Percentiles rank a stretch among this genome's conserved stretches.
These are phyloP conservation scores for Xerocomellus chrysenteron DNA, from an alignment of 768 basidiomycete species.

Conservation along the genomic window DNA sequence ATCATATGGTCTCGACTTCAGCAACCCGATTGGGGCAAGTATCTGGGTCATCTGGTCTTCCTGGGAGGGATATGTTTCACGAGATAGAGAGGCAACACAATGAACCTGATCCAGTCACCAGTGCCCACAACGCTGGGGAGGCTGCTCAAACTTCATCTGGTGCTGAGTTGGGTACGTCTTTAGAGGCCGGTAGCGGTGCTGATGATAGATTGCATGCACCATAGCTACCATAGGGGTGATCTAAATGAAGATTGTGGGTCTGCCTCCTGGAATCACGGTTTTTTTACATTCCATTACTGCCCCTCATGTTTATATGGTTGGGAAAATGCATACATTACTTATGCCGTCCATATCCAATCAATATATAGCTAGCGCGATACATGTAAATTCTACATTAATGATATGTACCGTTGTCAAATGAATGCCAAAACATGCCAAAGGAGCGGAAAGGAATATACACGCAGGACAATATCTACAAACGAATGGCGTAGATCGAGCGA, in stretches of 20 bases:
- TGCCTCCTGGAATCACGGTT: background rate
- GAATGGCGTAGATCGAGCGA: conserved; percentile 18
- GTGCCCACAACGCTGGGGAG: background rate
- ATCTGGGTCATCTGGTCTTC: conserved; percentile 1
- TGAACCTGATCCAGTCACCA: background rate
- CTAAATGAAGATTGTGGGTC: background rate
- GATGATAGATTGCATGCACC: conserved; percentile 1
- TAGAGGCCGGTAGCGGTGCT: background rate
- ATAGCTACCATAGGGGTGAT: background rate
- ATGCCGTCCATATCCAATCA: conserved; percentile 5
- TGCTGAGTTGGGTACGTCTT: background rate
- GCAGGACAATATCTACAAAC: conserved; percentile 14
- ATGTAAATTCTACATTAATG: conserved; percentile 31
- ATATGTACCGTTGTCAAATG: conserved; percentile 16
- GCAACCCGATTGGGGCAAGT: background rate
- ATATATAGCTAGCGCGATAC: conserved; percentile 22
- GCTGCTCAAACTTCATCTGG: conserved; percentile 1
- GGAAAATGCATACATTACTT: conserved; percentile 1
- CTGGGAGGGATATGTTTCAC: background rate
- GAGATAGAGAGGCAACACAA: conserved; percentile 3
- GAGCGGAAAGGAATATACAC: conserved; percentile 13
- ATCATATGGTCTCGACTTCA: conserved; percentile 35
- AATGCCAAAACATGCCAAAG: conserved; percentile 14
- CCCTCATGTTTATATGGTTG: conserved; percentile 1
- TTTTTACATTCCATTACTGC: background rate